Percentiles rank a stretch among this genome's conserved stretches.
phyloP scores from a whole-genome alignment of 2,329 filamentous ascomycete genomes.

The Rutstroemia sydowiana region DNA sequence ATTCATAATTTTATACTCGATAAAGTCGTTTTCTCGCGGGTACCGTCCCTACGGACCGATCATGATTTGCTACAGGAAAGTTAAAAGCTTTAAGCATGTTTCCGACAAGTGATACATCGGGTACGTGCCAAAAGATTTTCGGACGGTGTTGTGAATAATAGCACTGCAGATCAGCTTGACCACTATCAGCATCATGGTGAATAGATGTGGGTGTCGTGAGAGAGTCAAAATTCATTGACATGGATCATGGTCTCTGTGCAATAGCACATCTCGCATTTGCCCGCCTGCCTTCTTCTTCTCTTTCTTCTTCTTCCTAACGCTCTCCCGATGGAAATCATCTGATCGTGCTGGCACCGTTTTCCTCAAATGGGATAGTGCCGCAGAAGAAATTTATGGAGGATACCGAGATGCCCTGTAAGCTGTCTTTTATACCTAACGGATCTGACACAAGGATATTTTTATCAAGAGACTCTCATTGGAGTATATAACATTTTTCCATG shows the following conservation, averaged over 20 bases:
- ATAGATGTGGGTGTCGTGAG: neutral
- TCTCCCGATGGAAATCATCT: neutral
- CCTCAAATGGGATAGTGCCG: neutral
- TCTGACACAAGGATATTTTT: slow-evolving; percentile 7
- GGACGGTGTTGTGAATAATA: neutral
- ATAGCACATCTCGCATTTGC: neutral
- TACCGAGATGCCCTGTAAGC: neutral
- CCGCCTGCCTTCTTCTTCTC: neutral
- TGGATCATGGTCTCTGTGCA: neutral
- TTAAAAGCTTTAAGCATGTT: neutral
- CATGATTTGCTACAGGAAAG: neutral
- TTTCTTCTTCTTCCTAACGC: neutral
- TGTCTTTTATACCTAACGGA: neutral
- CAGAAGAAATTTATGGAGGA: neutral
- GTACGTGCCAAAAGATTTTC: slow-evolving; percentile 4
- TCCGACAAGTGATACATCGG: slow-evolving; percentile 7
- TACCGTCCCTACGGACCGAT: slow-evolving; percentile 11
- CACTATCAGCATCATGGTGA: slow-evolving; percentile 3
- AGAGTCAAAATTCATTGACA: neutral
- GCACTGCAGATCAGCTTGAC: slow-evolving; percentile 2
- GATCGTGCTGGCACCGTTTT: neutral
- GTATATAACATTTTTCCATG: neutral
- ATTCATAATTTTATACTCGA: neutral
- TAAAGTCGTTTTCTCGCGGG: neutral
- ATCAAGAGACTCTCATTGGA: neutral